Evolutionary conservation across 2,329 filamentous ascomycete species (phyloP).

Genomic region (Colletotrichum simmondsii): DNA sequence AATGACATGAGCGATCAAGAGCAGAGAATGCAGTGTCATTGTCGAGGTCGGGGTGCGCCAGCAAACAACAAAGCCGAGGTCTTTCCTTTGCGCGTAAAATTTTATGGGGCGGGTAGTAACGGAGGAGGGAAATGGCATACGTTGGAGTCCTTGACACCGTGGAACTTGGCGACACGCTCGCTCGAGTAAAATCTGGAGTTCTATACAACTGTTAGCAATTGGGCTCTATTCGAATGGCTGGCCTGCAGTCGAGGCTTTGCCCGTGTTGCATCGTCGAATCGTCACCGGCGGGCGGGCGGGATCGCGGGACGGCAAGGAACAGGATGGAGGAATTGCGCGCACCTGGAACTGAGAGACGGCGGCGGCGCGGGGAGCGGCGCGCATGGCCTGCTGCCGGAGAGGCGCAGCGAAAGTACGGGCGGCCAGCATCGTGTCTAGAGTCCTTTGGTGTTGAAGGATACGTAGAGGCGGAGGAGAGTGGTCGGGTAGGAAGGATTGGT

Average conservation of each 20-base stretch:
- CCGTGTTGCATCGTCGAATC: conserved; percentile 1
- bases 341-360: conserved; percentile 67
- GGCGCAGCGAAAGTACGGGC: conserved; percentile 81
- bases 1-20: neutral
- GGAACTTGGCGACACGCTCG: conserved; percentile 90
- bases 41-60: neutral
- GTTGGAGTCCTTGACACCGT: conserved; percentile 87
- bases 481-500: conserved; percentile 11
- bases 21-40: neutral
- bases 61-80: conserved; percentile 4
- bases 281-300: conserved; percentile 40
- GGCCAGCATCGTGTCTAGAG: conserved; percentile 78
- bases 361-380: conserved; percentile 70
- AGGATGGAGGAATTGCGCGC: conserved; percentile 45
- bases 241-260: conserved; percentile 7
- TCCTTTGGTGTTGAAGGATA: conserved; percentile 37
- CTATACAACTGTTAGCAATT: conserved; percentile 44
- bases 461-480: conserved; percentile 35
- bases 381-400: conserved; percentile 81
- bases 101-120: conserved; percentile 20
- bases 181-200: conserved; percentile 73
- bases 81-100: conserved; percentile 24
- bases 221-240: conserved; percentile 8
- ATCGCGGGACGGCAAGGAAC: conserved; percentile 27
- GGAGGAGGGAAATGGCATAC: conserved; percentile 61